Evolutionary conservation across 768 basidiomycete species (phyloP).

Genomic region (Auricularia cornea): DNA sequence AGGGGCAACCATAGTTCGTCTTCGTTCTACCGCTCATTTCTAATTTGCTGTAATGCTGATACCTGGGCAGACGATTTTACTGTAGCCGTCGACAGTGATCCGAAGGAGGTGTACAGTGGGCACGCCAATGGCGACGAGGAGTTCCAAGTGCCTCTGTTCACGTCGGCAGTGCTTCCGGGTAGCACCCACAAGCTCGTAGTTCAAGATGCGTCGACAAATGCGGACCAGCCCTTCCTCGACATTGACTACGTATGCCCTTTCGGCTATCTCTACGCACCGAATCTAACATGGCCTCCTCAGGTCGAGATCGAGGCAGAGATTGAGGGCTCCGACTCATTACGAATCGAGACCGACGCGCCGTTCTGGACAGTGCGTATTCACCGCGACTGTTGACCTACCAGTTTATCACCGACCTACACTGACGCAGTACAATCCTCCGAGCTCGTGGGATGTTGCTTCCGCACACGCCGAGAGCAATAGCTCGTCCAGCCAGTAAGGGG

Average conservation of each 20-base stretch:
- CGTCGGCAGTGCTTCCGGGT: slow-evolving; percentile 23
- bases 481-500: no score
- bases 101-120: slow-evolving; percentile 24
- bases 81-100: slow-evolving; percentile 32
- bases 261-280: no score
- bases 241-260: slow-evolving; percentile 48
- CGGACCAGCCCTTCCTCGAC: slow-evolving; percentile 28
- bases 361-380: no score
- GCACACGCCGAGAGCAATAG: no score
- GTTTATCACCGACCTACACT: no score
- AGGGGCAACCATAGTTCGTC: slow-evolving; percentile 36
- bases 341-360: no score
- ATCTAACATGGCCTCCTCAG: no score
- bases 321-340: no score
- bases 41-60: not conserved
- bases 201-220: slow-evolving; percentile 15
- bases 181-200: slow-evolving; percentile 32
- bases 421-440: no score
- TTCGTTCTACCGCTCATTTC: not conserved
- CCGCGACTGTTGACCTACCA: no score
- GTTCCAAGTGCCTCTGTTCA: slow-evolving; percentile 39
- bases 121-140: slow-evolving; percentile 9
- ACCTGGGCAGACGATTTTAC: slow-evolving; percentile 19
- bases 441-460: no score
- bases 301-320: no score